Conservation (phyloP, 257 asterid genomes). For the Fraxinus excelsior region DNA sequence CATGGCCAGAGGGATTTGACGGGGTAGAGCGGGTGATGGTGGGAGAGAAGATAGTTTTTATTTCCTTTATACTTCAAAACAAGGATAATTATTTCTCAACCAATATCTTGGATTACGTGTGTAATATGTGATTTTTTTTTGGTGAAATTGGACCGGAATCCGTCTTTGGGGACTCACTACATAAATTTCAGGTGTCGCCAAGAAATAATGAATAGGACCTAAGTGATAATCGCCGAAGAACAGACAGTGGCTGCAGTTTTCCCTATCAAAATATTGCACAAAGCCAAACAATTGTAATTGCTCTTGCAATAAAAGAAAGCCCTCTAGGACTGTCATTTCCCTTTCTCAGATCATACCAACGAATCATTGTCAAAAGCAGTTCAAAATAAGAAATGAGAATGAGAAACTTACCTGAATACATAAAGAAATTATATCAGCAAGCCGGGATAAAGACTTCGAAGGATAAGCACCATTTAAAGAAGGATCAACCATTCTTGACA, state of each 20-base stretch:
- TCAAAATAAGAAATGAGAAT: not conserved
- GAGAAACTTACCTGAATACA: constrained; percentile 70
- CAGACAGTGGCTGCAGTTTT: not conserved
- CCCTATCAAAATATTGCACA: too few relatives aligned
- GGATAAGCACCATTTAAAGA: constrained; percentile 73
- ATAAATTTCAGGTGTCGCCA: not conserved
- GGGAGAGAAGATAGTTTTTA: not conserved
- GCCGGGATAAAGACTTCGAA: constrained; percentile 76
- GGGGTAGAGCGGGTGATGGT: too few relatives aligned
- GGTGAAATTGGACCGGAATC: not conserved
- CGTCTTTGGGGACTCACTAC: not conserved
- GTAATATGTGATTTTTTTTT: too few relatives aligned
- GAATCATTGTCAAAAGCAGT: not conserved
- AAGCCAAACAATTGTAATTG: too few relatives aligned
- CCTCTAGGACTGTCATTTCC: too few relatives aligned
- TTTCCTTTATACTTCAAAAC: not conserved
- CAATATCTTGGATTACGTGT: not conserved
- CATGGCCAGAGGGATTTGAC: too few relatives aligned
- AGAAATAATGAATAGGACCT: not conserved
- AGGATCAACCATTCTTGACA: constrained; percentile 92
- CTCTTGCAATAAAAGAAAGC: too few relatives aligned
- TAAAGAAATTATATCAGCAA: constrained; percentile 85
- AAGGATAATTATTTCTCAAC: not conserved
- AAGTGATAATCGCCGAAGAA: not conserved
- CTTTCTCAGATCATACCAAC: too few relatives aligned